Conservation (phyloP, 805 yeast genomes). For the Debaryomyces tyrocola region DNA sequence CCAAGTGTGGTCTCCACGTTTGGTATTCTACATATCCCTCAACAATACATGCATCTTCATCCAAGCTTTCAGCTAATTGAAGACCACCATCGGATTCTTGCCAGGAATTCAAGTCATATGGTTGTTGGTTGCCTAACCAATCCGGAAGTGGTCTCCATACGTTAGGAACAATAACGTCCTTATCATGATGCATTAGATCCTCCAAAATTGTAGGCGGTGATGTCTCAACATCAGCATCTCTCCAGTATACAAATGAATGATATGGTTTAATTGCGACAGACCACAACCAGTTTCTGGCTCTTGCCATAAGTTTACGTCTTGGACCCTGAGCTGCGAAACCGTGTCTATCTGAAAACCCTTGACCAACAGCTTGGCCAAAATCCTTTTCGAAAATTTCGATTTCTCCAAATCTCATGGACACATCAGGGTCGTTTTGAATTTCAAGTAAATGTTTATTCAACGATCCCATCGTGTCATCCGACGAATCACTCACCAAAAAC, state of each 20-base stretch:
- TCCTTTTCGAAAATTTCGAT: constrained; percentile 89
- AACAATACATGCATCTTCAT: constrained; percentile 94
- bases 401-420: constrained; percentile 68
- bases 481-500: constrained; percentile 86
- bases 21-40: constrained; percentile 98
- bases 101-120: constrained; percentile 84
- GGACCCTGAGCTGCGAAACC: constrained; percentile 97
- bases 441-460: constrained; percentile 56
- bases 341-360: constrained; percentile 88
- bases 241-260: constrained; percentile 96
- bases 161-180: constrained; percentile 92
- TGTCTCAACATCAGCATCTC: constrained; percentile 96
- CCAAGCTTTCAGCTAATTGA: constrained; percentile 70
- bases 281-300: constrained; percentile 93
- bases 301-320: constrained; percentile 90
- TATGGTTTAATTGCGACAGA: constrained; percentile 85
- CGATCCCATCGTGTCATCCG: constrained; percentile 80
- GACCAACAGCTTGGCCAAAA: constrained; percentile 92
- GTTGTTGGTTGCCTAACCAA: constrained; percentile 83
- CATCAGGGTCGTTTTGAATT: constrained; percentile 66
- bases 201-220: constrained; percentile 82
- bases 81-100: constrained; percentile 81
- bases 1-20: constrained; percentile 97
- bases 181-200: constrained; percentile 88
- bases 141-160: constrained; percentile 90